These are phyloP conservation scores for Botrytis pseudocinerea DNA, from an alignment of 2,329 filamentous ascomycete genomes.

Conservation along the genomic window DNA sequence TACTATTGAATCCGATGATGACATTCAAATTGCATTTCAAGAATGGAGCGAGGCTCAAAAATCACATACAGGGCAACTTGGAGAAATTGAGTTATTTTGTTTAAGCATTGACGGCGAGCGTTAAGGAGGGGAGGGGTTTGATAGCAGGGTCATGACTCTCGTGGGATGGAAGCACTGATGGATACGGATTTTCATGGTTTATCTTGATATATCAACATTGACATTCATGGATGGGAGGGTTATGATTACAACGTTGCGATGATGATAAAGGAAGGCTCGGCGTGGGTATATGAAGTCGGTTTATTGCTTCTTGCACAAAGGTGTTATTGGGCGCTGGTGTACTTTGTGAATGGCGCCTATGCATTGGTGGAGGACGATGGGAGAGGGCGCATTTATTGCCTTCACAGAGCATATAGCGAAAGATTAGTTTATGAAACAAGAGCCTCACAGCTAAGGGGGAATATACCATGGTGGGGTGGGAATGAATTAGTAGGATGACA, in stretches of 20 bases:
- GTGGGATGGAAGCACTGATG: conserved; percentile 14
- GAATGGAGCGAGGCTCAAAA: conserved; percentile 82
- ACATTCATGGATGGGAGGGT: conserved; percentile 31
- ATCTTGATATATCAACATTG: conserved; percentile 28
- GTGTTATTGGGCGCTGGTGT: conserved; percentile 31
- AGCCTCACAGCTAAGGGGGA: conserved; percentile 14
- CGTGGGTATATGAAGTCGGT: conserved; percentile 28
- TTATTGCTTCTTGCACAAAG: conserved; percentile 27
- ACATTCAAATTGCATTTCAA: conserved; percentile 92
- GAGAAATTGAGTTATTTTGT: conserved; percentile 88
- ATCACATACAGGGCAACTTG: conserved; percentile 65
- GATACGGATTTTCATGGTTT: conserved; percentile 18
- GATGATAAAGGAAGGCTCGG: conserved; percentile 35
- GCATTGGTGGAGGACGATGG: conserved; percentile 23
- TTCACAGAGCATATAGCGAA: conserved; percentile 15
- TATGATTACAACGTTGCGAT: conserved; percentile 38
- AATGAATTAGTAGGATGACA: conserved; percentile 18
- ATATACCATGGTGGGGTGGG: conserved; percentile 18
- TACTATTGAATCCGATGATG: conserved; percentile 91
- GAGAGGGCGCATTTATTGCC: conserved; percentile 26
- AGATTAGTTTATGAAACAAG: conserved; percentile 19
- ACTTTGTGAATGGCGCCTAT: conserved; percentile 29
- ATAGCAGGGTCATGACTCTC: not conserved
- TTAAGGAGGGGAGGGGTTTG: not conserved
- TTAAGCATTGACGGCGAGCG: conserved; percentile 47